phyloP scores from a whole-genome alignment of 2,329 filamentous ascomycete genomes.

The Stylonectria norvegica region DNA sequence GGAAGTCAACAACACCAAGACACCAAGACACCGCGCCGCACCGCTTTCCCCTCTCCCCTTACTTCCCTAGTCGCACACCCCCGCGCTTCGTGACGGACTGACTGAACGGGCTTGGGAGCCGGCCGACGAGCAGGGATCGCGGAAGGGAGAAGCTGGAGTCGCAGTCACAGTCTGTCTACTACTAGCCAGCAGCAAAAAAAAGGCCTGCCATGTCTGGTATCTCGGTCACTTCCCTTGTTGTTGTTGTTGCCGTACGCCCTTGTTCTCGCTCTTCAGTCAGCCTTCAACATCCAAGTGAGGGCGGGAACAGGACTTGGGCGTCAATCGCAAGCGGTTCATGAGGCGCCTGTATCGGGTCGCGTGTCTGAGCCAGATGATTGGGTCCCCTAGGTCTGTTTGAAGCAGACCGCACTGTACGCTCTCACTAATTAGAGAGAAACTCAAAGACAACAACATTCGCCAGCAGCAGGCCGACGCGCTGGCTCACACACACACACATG shows the following conservation, averaged over 20 bases:
- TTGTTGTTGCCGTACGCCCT: neutral
- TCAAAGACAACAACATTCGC: conserved; percentile 13
- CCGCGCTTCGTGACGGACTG: conserved; percentile 24
- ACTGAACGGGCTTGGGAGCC: conserved; percentile 22
- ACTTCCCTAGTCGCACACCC: conserved; percentile 21
- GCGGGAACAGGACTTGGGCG: neutral
- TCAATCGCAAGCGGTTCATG: conserved; percentile 19
- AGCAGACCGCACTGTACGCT: conserved; percentile 3
- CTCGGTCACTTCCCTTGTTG: neutral
- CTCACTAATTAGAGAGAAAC: conserved; percentile 12
- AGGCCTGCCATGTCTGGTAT: too few relatives aligned
- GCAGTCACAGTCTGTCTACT: conserved; percentile 15
- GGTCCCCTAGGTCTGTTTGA: conserved; percentile 17
- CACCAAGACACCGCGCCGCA: conserved; percentile 10
- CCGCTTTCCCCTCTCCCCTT: conserved; percentile 20
- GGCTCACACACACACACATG: too few relatives aligned
- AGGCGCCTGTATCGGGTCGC: conserved; percentile 22
- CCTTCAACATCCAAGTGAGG: neutral
- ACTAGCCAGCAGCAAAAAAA: too few relatives aligned
- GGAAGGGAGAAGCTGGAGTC: conserved; percentile 24
- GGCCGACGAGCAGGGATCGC: conserved; percentile 19
- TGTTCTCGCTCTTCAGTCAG: neutral
- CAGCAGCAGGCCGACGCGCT: too few relatives aligned
- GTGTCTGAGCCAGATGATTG: conserved; percentile 27
- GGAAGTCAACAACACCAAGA: conserved; percentile 17